Percentiles rank a stretch among this genome's conserved stretches.
phyloP scores from a whole-genome alignment of 2,329 filamentous ascomycete genomes.

The Curvularia verruculosa region DNA sequence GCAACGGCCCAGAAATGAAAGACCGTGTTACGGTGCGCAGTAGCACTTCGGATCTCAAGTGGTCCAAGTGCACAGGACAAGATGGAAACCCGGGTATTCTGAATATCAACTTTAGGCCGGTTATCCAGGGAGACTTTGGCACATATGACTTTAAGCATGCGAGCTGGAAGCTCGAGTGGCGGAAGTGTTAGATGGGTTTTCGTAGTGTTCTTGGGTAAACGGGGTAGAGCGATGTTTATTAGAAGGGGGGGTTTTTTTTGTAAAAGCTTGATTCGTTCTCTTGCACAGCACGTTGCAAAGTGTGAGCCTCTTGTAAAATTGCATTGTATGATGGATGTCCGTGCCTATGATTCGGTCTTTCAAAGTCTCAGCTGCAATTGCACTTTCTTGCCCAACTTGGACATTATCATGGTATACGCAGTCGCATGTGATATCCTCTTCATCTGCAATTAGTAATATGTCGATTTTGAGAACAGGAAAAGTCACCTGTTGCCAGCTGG shows the following conservation, averaged over 20 bases:
- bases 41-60: constrained; percentile 32
- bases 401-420: too few species aligned
- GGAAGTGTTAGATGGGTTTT: constrained; percentile 29
- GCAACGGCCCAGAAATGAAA: constrained; percentile 34
- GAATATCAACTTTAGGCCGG: constrained; percentile 41
- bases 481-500: not conserved
- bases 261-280: not conserved
- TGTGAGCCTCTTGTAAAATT: not conserved
- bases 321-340: too few species aligned
- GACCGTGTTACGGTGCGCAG: constrained; percentile 33
- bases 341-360: too few species aligned
- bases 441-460: not conserved
- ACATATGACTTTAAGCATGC: constrained; percentile 39
- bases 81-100: constrained; percentile 39
- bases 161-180: constrained; percentile 37
- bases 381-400: too few species aligned
- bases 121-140: constrained; percentile 35
- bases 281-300: not conserved
- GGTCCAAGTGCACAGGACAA: constrained; percentile 37
- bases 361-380: not conserved
- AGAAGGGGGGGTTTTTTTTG: not conserved
- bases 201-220: not conserved
- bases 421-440: not conserved
- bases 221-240: not conserved
- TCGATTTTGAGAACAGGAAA: not conserved